These are phyloP conservation scores for Vitis cinerea DNA, from an alignment of 164 flowering plant genomes.

Conservation along the genomic window DNA sequence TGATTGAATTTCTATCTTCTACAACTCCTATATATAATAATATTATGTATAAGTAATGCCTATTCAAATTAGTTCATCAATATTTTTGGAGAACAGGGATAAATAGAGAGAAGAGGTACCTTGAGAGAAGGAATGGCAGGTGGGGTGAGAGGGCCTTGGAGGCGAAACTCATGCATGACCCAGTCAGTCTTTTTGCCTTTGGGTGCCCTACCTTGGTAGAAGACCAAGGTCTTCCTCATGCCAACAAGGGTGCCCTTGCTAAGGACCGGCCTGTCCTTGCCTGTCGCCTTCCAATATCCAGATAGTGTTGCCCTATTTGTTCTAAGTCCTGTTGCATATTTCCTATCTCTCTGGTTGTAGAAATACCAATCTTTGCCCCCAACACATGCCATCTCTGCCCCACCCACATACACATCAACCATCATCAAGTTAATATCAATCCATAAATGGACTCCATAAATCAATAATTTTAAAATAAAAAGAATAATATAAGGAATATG, in stretches of 20 bases:
- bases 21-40: too few species aligned
- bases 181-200: conserved; percentile 69
- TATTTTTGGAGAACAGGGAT: too few species aligned
- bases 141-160: conserved; percentile 40
- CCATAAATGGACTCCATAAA: not conserved
- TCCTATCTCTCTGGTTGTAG: conserved; percentile 63
- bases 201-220: conserved; percentile 79
- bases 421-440: not conserved
- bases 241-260: conserved; percentile 56
- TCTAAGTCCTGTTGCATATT: conserved; percentile 74
- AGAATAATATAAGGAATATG: too few species aligned
- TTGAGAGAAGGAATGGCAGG: conserved; percentile 29
- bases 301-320: conserved; percentile 71
- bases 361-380: conserved; percentile 84
- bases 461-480: too few species aligned
- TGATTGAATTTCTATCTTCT: too few species aligned
- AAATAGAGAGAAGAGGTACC: conserved; percentile 18
- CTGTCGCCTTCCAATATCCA: conserved; percentile 90
- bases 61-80: too few species aligned
- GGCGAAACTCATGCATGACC: conserved; percentile 89
- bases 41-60: too few species aligned
- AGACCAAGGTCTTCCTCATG: conserved; percentile 83
- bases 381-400: conserved; percentile 58
- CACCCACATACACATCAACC: not conserved
- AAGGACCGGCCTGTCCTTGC: conserved; percentile 57